phyloP scores from a whole-genome alignment of 2,329 filamentous ascomycete species.

The Leptographium galeiforme region DNA sequence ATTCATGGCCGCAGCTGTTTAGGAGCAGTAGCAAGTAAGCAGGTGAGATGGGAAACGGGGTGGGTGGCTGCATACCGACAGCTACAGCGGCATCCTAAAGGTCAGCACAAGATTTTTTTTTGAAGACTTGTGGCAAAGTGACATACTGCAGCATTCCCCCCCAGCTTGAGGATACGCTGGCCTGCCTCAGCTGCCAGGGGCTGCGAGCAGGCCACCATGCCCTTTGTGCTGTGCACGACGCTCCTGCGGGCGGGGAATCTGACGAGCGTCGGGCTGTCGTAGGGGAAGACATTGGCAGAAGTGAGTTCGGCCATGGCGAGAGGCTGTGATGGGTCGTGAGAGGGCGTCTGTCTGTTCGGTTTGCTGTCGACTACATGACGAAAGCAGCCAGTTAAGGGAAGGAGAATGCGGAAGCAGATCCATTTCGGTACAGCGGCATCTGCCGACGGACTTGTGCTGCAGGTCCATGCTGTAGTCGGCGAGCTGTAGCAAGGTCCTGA shows the following conservation, averaged over 20 bases:
- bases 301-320: neutral
- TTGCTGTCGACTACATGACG: too few relatives aligned
- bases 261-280: conserved; percentile 7
- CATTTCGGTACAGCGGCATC: too few relatives aligned
- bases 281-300: neutral
- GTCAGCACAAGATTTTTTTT: too few relatives aligned
- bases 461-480: neutral
- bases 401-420: too few relatives aligned
- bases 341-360: neutral
- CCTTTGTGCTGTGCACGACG: conserved; percentile 80
- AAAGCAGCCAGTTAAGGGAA: too few relatives aligned
- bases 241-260: conserved; percentile 57
- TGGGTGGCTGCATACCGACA: conserved; percentile 27
- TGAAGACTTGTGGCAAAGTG: too few relatives aligned
- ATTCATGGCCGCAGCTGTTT: conserved; percentile 69
- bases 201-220: conserved; percentile 79
- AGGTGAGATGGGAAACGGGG: neutral
- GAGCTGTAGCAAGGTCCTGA: neutral
- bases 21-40: neutral
- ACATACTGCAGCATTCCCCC: conserved; percentile 82
- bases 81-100: conserved; percentile 85
- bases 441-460: too few relatives aligned
- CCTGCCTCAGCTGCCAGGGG: conserved; percentile 79
- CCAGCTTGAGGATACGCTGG: conserved; percentile 62
- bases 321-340: neutral